Evolutionary conservation across 129 eudicot genomes (phyloP).

Genomic region (Lonicera japonica): DNA sequence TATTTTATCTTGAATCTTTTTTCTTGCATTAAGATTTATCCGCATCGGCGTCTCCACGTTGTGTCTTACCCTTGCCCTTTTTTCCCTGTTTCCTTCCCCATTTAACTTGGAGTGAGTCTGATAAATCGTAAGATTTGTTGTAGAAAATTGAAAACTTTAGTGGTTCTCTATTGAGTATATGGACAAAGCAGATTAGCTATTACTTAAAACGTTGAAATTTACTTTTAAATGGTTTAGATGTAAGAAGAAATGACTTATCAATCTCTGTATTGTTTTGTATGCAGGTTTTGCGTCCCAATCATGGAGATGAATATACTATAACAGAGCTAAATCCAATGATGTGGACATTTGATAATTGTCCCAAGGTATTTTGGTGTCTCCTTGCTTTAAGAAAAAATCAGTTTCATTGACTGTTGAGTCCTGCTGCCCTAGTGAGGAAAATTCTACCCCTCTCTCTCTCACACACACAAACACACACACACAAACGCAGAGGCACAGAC

Average conservation of each 20-base stretch:
- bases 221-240: neutral
- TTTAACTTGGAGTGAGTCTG: neutral
- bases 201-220: too few relatives aligned
- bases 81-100: neutral
- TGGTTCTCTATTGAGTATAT: neutral
- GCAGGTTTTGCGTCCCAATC: slow-evolving; percentile 79
- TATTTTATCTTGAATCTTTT: too few relatives aligned
- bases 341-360: slow-evolving; percentile 52
- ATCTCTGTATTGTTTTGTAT: slow-evolving; percentile 4
- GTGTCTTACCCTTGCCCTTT: neutral
- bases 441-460: neutral
- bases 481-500: neutral
- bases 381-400: neutral
- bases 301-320: slow-evolving; percentile 46
- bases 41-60: too few relatives aligned
- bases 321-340: slow-evolving; percentile 60
- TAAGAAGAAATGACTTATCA: neutral
- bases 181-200: neutral
- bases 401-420: neutral
- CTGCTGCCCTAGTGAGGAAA: neutral
- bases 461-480: neutral
- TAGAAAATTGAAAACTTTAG: neutral
- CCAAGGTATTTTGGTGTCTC: slow-evolving; percentile 38
- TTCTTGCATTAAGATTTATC: too few relatives aligned
- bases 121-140: neutral